phyloP scores from a whole-genome alignment of 1,139 yeast species.

The Yamadazyma pseudoaaseri region DNA sequence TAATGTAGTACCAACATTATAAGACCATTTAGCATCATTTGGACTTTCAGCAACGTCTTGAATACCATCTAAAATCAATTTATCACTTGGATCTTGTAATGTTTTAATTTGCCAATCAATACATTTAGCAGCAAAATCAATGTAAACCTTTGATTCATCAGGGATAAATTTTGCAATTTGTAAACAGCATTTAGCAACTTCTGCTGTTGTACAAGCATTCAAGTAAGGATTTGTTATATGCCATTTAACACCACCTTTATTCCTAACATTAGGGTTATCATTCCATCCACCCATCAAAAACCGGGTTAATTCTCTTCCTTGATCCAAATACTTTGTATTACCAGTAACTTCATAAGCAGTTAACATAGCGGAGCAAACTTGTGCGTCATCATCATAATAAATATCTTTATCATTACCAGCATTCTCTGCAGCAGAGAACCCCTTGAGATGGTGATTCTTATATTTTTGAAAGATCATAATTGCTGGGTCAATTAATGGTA shows the following conservation, averaged over 20 bases:
- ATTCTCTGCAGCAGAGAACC: constrained; percentile 60
- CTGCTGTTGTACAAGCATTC: constrained; percentile 69
- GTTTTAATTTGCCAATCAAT: constrained; percentile 53
- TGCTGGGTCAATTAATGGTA: constrained; percentile 58
- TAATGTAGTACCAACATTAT: constrained; percentile 66
- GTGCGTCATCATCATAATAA: constrained; percentile 77
- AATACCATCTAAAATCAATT: constrained; percentile 63
- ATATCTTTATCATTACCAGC: constrained; percentile 59
- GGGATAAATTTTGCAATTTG: constrained; percentile 57
- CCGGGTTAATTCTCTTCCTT: constrained; percentile 57
- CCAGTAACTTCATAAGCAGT: constrained; percentile 71
- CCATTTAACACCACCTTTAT: constrained; percentile 67
- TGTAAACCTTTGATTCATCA: constrained; percentile 39
- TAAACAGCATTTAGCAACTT: constrained; percentile 66
- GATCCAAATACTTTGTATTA: constrained; percentile 50
- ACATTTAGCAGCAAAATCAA: constrained; percentile 54
- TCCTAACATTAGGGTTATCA: constrained; percentile 36
- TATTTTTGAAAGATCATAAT: constrained; percentile 51
- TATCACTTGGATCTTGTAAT: constrained; percentile 54
- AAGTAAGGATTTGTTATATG: constrained; percentile 59
- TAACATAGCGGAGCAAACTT: constrained; percentile 64
- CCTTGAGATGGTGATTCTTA: constrained; percentile 50
- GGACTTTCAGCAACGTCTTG: constrained; percentile 46
- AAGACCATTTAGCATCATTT: constrained; percentile 62
- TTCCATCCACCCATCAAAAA: constrained; percentile 72